Evolutionary conservation across 225 moss, liverwort and hornwort genomes (phyloP).

Genomic region (Sphagnum contortum): DNA sequence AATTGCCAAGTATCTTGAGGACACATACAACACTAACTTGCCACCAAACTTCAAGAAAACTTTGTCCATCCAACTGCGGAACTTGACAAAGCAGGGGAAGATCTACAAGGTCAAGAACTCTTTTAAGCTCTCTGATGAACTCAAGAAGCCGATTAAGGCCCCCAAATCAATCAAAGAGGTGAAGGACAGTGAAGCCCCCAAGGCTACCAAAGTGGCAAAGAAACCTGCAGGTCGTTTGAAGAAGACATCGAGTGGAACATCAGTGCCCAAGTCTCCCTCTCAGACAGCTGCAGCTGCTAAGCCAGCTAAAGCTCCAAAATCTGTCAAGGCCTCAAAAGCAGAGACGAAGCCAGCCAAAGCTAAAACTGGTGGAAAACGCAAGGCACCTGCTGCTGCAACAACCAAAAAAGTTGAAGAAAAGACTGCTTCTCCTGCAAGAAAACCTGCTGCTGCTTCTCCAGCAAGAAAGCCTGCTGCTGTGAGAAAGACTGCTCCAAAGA

Average conservation of each 20-base stretch:
- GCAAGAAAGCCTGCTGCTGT: slow-evolving; percentile 42
- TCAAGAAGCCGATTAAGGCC: slow-evolving; percentile 64
- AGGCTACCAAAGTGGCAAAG: slow-evolving; percentile 37
- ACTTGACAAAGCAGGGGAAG: slow-evolving; percentile 70
- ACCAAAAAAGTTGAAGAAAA: slow-evolving; percentile 29
- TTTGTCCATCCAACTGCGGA: slow-evolving; percentile 59
- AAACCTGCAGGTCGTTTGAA: slow-evolving; percentile 27
- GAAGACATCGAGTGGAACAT: slow-evolving; percentile 7
- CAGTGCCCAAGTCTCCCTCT: no score
- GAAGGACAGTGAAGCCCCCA: slow-evolving; percentile 24
- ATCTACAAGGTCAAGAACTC: slow-evolving; percentile 88
- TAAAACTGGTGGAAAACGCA: slow-evolving; percentile 20
- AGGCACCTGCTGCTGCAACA: slow-evolving; percentile 20
- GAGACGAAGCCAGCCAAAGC: slow-evolving; percentile 14
- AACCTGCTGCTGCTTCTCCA: slow-evolving; percentile 8
- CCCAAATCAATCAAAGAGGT: slow-evolving; percentile 31
- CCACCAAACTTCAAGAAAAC: slow-evolving; percentile 80
- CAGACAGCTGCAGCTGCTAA: slow-evolving; percentile 11
- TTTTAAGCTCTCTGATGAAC: slow-evolving; percentile 74
- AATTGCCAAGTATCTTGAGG: slow-evolving; percentile 79
- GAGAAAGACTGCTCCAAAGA: slow-evolving; percentile 29
- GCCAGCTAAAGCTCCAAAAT: slow-evolving; percentile 26
- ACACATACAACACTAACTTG: slow-evolving; percentile 67
- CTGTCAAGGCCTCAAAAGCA: slow-evolving; percentile 3
- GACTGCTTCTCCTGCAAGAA: slow-evolving; percentile 22